Conservation (phyloP, 768 basidiomycete species). For the Dictyophora rubrovolvata region DNA sequence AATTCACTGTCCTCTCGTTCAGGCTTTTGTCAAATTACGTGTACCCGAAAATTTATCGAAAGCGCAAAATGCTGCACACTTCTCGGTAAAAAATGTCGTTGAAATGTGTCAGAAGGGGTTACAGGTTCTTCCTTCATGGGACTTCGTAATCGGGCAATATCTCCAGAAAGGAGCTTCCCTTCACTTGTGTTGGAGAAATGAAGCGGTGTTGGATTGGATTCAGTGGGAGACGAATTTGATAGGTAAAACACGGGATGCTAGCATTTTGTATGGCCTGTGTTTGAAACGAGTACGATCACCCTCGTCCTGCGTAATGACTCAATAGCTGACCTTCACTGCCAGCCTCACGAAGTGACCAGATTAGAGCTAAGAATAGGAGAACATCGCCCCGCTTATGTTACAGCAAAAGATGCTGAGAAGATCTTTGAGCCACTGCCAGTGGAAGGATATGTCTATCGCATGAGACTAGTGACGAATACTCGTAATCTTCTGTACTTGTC, state of each 20-base stretch:
- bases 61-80: conserved; percentile 33
- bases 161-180: conserved; percentile 46
- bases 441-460: conserved; percentile 78
- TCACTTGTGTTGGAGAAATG: conserved; percentile 70
- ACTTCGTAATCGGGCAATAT: conserved; percentile 44
- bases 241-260: conserved; percentile 56
- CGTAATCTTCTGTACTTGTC: conserved; percentile 59
- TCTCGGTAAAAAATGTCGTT: conserved; percentile 54
- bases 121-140: conserved; percentile 47
- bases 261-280: conserved; percentile 65
- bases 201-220: conserved; percentile 77
- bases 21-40: conserved; percentile 59
- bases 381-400: conserved; percentile 36
- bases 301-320: conserved; percentile 5
- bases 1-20: conserved; percentile 56
- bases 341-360: conserved; percentile 36
- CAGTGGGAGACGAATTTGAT: conserved; percentile 60
- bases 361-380: conserved; percentile 69
- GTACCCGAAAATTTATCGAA: conserved; percentile 40
- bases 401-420: conserved; percentile 33
- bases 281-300: conserved; percentile 48
- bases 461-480: conserved; percentile 46
- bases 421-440: conserved; percentile 70
- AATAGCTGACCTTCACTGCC: conserved; percentile 6
- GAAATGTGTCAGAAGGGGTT: conserved; percentile 51